Conservation (phyloP, 768 basidiomycete genomes). For the Leccinellum albellum region DNA sequence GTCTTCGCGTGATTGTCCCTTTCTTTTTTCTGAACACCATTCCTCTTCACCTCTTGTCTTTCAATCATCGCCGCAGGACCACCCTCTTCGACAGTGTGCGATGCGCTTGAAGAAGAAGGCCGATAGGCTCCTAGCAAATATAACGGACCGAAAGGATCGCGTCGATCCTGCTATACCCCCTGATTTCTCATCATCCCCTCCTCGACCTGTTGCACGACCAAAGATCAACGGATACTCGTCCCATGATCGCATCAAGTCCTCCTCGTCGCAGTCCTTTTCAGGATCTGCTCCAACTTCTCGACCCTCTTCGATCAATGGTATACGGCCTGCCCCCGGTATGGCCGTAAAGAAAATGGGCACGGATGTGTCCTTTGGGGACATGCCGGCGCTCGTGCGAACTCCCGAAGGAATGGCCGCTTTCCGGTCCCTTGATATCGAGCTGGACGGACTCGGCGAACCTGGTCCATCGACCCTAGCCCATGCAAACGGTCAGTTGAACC, state of each 20-base stretch:
- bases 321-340: slow-evolving; percentile 8
- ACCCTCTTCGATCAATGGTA: slow-evolving; percentile 15
- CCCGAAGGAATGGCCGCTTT: slow-evolving; percentile 72
- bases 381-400: slow-evolving; percentile 66
- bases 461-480: slow-evolving; percentile 32
- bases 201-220: slow-evolving; percentile 36
- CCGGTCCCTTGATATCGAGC: slow-evolving; percentile 51
- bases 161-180: slow-evolving; percentile 64
- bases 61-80: slow-evolving; percentile 50
- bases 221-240: slow-evolving; percentile 40
- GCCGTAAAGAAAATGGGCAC: slow-evolving; percentile 20
- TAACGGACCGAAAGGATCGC: slow-evolving; percentile 85
- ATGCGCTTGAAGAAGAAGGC: slow-evolving; percentile 80
- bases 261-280: slow-evolving; percentile 16
- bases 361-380: slow-evolving; percentile 59
- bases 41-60: neutral
- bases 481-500: slow-evolving; percentile 27
- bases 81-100: slow-evolving; percentile 83
- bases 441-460: slow-evolving; percentile 38
- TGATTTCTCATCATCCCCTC: slow-evolving; percentile 32
- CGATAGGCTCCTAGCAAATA: slow-evolving; percentile 79
- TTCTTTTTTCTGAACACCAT: neutral
- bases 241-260: slow-evolving; percentile 21
- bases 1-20: slow-evolving; percentile 28
- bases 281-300: slow-evolving; percentile 3